Base-by-base conservation (phyloP, 192 early-diverging fungal species). In the Phlyctochytrium bullatum region DNA sequence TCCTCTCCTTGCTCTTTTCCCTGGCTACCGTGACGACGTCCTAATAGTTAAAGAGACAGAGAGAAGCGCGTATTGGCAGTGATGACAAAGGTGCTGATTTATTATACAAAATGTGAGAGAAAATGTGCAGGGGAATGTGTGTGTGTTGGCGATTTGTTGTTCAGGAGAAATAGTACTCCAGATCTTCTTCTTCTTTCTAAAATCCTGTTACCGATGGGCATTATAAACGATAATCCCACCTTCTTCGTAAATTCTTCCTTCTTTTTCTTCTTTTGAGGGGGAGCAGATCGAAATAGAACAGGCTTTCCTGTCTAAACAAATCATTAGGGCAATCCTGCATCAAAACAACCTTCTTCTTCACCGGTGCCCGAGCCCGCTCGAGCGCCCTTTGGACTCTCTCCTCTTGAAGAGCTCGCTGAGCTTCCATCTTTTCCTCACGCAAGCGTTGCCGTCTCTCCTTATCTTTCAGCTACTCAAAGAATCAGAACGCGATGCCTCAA, bases 181-280 rank as follows among this genome's bases (percentile, higher is more conserved):
- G 30, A 31, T 74, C 73, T 25, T 74, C 73, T 67, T 64, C 40
- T 12, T 2, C n/a, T 34, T 2, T 25, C 10, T 20, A 35, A 25
- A 14, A 61, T n/a, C n/a, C n/a, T n/a, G n/a, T n/a, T n/a, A n/a
- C n/a, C n/a, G 2, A 65, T 2, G 40, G n/a, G 23, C 14, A 68
- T 25, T 4, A 32, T 4, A 59, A 31, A 29, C 73, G 73, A 73
- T 71, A 79, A 77, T 52, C 72, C 68, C 57, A 80, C 81, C 53
- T 83, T 78, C 73, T 86, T 86, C 14, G 72, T 83, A 64, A 82
- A 83, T 36, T 80, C 73, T 58, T 78, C 77, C 67, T 77, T 76
- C 61, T 75, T 65, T 63, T 84, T 84, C 71, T 83, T 80, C 61
- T 86, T 86, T 64, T 83, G 84, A 3, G 84, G 84, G 3, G 84